Evolutionary conservation across 257 asterid species (phyloP), one percentile per base, ranked within the genome.

Genomic region (Verbascum thapsus): DNA sequence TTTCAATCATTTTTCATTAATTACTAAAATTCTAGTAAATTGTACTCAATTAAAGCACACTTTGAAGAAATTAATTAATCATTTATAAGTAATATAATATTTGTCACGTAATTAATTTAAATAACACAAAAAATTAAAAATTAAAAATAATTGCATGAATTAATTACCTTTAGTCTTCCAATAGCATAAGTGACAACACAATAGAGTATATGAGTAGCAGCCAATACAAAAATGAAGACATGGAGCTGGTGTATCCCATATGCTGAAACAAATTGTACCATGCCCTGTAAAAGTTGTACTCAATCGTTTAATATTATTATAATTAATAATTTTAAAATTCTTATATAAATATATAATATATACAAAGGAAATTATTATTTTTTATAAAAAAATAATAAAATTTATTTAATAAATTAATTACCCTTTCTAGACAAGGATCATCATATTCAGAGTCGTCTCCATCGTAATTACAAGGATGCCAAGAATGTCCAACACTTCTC

Each of bases 211-310:
- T 85, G 95, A 45, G 72, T 61, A 64, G 85, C 54, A 58, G 91
- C 90, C 64, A 83, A 67, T 7, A 72, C 81, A 66, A 88, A 88
- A 56, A 88, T 81, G 86, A 85, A 88, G 63, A 83, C 77, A 56
- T 85, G 96, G 49, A 88, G 81, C 75, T 88, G 95, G 71, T 88
- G 95, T 61, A 85, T 83, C 64, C 91, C 91, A 58, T 85, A 80
- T 0, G 86, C 62, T 23, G 95, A 88, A 55, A 88, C 80, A 35
- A 83, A 70, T 45, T 86, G 85, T 11, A 88, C 79, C 71, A 67
- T 49, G 3, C 87, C 89, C 95, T 88, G 78, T 53, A 73, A 63
- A 26, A 47, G 38, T 45, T 63, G 49, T 57, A 39, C 55, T 15
- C 35, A 37, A 22, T 26, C n/a, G 19, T 34, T 10, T 11, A 18